phyloP scores from a whole-genome alignment of 2,329 filamentous ascomycete genomes.

The Podosphaera fusca region DNA sequence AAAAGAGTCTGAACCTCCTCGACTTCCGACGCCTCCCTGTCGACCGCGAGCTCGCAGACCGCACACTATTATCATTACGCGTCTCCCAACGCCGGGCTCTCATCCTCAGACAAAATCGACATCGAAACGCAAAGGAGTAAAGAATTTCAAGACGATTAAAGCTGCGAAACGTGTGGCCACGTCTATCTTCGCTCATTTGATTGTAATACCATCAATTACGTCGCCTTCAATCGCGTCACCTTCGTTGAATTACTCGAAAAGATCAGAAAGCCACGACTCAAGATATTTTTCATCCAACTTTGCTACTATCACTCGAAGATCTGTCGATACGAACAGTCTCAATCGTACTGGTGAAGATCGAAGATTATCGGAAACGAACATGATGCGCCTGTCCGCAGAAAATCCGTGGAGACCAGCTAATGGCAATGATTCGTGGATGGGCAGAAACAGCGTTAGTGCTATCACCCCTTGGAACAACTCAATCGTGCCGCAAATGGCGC shows the following conservation, averaged over 20 bases:
- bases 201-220: constrained; percentile 6
- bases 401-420: constrained; percentile 1
- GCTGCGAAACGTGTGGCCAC: constrained; percentile 16
- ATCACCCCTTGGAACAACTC: background rate
- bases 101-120: constrained; percentile 15
- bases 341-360: constrained; percentile 9
- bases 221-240: constrained; percentile 2
- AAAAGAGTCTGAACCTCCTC: constrained; percentile 5
- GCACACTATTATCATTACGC: constrained; percentile 30
- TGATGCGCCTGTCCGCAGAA: constrained; percentile 7
- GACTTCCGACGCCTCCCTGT: constrained; percentile 21
- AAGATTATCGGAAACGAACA: constrained; percentile 8
- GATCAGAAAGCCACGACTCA: constrained; percentile 9
- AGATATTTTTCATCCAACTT: background rate
- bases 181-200: constrained; percentile 14
- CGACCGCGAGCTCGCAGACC: constrained; percentile 27
- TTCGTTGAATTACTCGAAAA: constrained; percentile 4
- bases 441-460: background rate
- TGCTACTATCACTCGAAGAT: constrained; percentile 4
- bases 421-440: background rate
- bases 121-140: constrained; percentile 16
- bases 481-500: background rate
- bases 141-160: constrained; percentile 24
- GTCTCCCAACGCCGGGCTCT: constrained; percentile 23
- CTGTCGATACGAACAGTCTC: constrained; percentile 6